Base-by-base conservation (phyloP, 768 basidiomycete genomes). In the Cantharellus cinnabarinus region DNA sequence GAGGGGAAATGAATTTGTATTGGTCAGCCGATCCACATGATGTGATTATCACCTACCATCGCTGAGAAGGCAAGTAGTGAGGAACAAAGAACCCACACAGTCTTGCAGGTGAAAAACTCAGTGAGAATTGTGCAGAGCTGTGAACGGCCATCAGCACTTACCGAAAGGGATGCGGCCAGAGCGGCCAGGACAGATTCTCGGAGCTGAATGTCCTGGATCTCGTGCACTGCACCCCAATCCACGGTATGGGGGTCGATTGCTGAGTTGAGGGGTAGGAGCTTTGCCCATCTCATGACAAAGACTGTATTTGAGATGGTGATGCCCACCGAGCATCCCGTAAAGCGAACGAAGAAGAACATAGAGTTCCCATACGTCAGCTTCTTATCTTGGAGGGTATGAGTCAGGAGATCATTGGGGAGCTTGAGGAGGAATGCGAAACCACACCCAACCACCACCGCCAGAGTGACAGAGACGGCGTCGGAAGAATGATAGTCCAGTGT, bases 361-460 rank as follows among this genome's bases (percentile, higher is more conserved):
- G 85, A 83, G 5, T 88, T 90, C 39, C 85, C 83, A 29, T 80
- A 76, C 2, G 87, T 86, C 57, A 88, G 68, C 63, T 88, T 81
- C 53, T 76, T 71, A 4, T 79, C 77, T 59, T 77, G 75, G 41
- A 89, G 68, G 7, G 81, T 78, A 61, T 75, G 76, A 55, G 78
- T 78, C 67, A 89, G 85, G 4, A 87, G 77, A 66, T 87, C 85
- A 65, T 86, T 88, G 4, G 88, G 88, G 0, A 86, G 81, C 66
- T 89, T 86, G 69, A 89, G 88, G 37, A 89, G 71, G 78, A 89
- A 81, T 42, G 88, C 87, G 60, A 90, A 67, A 5, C 87, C 87
- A 41, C 85, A 69, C 14, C 88, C 88, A 54, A 83, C 77, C 60
- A 88, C 71, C 42, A 89, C 70, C 4, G 85, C 81, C 67, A 77